Conservation (phyloP, 202 grass and related monocot species). For the Eragrostis tef region DNA sequence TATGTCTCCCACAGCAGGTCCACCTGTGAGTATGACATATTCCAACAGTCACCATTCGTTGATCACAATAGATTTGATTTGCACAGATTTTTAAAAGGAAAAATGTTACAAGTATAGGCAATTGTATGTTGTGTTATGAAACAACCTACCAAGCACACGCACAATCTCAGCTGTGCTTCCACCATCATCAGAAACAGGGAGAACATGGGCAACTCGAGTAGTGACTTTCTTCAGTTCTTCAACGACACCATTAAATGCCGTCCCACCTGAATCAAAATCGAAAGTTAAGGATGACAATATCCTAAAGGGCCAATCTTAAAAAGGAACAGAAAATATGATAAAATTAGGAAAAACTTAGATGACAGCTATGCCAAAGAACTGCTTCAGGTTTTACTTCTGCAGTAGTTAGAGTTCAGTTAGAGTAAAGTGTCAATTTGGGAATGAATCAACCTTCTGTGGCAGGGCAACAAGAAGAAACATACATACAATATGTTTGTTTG, state of each 20-base stretch:
- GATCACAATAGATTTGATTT: conserved; percentile 10
- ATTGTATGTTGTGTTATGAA: background rate
- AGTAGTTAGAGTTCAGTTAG: background rate
- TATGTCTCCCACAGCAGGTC: conserved; percentile 96
- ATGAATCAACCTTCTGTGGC: background rate
- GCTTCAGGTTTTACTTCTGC: background rate
- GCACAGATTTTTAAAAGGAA: background rate
- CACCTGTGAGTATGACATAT: conserved; percentile 58
- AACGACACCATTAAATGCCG: conserved; percentile 89
- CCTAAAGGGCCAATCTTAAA: background rate
- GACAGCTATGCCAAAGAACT: background rate
- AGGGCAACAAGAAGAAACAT: background rate
- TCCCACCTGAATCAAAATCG: conserved; percentile 64
- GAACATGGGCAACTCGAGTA: conserved; percentile 76
- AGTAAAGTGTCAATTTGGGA: background rate
- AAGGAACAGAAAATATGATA: background rate
- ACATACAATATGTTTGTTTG: background rate
- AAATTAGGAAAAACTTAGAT: background rate
- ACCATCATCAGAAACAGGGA: conserved; percentile 94
- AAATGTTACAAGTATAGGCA: conserved; percentile 12
- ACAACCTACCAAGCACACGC: conserved; percentile 75
- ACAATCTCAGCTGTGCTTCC: conserved; percentile 98
- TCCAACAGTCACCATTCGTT: background rate
- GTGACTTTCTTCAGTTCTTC: conserved; percentile 90
- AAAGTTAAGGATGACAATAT: background rate